phyloP scores from a whole-genome alignment of 106 monocot species.

The Dendrobium officinale region DNA sequence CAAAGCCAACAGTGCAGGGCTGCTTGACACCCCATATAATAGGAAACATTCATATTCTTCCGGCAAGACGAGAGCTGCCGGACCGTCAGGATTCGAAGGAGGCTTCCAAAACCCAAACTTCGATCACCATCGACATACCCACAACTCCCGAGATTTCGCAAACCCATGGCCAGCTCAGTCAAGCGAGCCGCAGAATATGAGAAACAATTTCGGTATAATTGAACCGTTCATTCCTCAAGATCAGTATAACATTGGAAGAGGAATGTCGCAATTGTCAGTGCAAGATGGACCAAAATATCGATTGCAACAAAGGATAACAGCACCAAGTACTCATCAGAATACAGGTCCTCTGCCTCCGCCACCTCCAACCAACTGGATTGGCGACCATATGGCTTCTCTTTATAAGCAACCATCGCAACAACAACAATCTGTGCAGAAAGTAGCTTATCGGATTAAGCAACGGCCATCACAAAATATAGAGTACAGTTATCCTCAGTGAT shows the following conservation, averaged over 20 bases:
- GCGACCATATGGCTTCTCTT: neutral
- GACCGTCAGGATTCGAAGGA: conserved; percentile 40
- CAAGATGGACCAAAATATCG: conserved; percentile 15
- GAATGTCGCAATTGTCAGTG: conserved; percentile 36
- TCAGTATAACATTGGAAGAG: conserved; percentile 20
- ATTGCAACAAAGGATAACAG: conserved; percentile 14
- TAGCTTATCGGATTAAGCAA: conserved; percentile 35
- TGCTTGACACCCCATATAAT: conserved; percentile 25
- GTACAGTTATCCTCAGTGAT: conserved; percentile 16
- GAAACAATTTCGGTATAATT: conserved; percentile 25
- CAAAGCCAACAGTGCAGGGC: conserved; percentile 29
- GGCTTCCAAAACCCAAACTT: conserved; percentile 19
- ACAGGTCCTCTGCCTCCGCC: conserved; percentile 35
- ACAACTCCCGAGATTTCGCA: conserved; percentile 10
- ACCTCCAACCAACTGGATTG: conserved; percentile 68
- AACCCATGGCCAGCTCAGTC: conserved; percentile 22
- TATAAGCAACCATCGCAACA: conserved; percentile 7
- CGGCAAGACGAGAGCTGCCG: conserved; percentile 32
- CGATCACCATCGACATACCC: neutral
- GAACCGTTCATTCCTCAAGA: conserved; percentile 25
- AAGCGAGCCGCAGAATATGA: conserved; percentile 14
- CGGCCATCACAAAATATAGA: conserved; percentile 11
- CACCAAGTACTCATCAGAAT: conserved; percentile 21
- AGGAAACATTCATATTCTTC: conserved; percentile 14
- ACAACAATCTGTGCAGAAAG: conserved; percentile 19